These are phyloP conservation scores for Aquilaria malaccensis DNA, from an alignment of 345 rosid species.

Conservation along the genomic window DNA sequence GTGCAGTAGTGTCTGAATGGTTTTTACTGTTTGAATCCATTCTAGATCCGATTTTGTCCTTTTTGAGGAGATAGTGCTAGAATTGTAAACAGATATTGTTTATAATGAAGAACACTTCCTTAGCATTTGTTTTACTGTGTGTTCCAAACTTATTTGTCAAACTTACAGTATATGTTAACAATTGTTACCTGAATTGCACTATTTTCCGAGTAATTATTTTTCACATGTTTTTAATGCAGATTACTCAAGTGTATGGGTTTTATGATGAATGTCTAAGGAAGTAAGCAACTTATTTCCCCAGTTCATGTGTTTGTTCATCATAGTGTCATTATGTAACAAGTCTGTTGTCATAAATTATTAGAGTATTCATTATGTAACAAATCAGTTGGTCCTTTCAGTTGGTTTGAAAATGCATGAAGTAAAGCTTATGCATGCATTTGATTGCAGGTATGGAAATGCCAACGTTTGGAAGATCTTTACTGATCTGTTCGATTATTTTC, in stretches of 20 bases:
- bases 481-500: constrained; percentile 92
- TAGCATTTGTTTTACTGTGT: neutral
- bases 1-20: neutral
- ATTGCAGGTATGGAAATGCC: constrained; percentile 89
- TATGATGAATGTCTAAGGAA: constrained; percentile 97
- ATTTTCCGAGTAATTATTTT: constrained; percentile 10
- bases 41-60: too few species aligned
- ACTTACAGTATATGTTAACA: constrained; percentile 1
- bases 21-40: neutral
- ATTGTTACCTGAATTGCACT: neutral
- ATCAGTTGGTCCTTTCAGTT: too few species aligned
- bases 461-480: constrained; percentile 91
- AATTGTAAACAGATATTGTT: too few species aligned
- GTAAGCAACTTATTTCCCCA: constrained; percentile 46
- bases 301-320: neutral
- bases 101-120: neutral
- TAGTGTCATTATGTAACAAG: too few species aligned
- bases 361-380: too few species aligned
- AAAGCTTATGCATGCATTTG: too few species aligned
- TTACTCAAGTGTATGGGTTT: constrained; percentile 98
- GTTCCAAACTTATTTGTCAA: neutral
- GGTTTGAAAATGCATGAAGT: too few species aligned
- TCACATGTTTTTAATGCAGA: constrained; percentile 42
- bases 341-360: too few species aligned
- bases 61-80: too few species aligned